Evolutionary conservation across 345 rosid genomes (phyloP).

Genomic region (Pelargonium nanum): DNA sequence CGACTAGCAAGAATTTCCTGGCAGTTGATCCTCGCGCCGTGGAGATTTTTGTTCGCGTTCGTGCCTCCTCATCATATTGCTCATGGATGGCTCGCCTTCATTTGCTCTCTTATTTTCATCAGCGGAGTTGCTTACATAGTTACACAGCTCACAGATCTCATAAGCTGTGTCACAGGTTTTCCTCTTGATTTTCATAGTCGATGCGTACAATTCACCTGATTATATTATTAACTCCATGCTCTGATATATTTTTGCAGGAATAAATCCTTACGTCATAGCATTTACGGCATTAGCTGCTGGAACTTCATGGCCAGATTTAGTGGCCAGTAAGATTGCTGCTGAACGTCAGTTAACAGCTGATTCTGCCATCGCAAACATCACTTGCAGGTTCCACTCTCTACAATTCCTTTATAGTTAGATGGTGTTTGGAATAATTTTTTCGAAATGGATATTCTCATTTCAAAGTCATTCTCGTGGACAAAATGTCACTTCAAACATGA

Average conservation of each 20-base stretch:
- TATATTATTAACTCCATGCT: not conserved
- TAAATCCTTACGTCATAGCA: slow-evolving; percentile 87
- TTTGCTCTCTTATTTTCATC: slow-evolving; percentile 73
- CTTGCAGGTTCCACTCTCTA: slow-evolving; percentile 55
- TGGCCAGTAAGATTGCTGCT: slow-evolving; percentile 94
- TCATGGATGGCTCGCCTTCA: slow-evolving; percentile 87
- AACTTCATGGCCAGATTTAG: slow-evolving; percentile 96
- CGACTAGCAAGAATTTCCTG: slow-evolving; percentile 39
- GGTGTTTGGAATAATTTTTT: too few species aligned
- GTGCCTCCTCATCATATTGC: slow-evolving; percentile 83
- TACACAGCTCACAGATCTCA: slow-evolving; percentile 62
- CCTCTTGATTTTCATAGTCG: slow-evolving; percentile 2
- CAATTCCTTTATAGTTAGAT: not conserved
- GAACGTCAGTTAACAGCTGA: slow-evolving; percentile 90
- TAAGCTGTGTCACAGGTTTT: slow-evolving; percentile 89
- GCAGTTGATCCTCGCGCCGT: slow-evolving; percentile 58
- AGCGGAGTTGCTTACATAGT: slow-evolving; percentile 72
- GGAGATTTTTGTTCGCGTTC: slow-evolving; percentile 78
- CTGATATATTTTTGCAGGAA: slow-evolving; percentile 32
- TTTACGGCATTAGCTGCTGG: slow-evolving; percentile 88
- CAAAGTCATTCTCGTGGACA: too few species aligned
- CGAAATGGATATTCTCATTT: too few species aligned
- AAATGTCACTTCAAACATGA: too few species aligned
- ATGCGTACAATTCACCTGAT: not conserved
- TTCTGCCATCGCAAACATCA: slow-evolving; percentile 95